A percentile compares a stretch with the other conserved stretches of the same genome.
Conservation (phyloP, 768 basidiomycete genomes). For the Xerocomellus chrysenteron region DNA sequence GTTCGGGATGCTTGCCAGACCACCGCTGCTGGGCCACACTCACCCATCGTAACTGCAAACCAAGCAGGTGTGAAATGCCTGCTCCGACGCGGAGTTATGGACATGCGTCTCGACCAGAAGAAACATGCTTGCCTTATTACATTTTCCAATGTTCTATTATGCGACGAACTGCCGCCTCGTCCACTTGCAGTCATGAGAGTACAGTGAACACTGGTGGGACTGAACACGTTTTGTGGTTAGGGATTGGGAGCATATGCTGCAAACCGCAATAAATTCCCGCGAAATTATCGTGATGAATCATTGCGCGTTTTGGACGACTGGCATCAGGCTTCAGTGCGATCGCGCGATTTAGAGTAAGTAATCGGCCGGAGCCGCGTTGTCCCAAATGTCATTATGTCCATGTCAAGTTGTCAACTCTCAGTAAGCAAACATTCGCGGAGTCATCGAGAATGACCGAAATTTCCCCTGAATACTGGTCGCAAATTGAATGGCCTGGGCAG, state of each 20-base stretch:
- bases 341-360: too few relatives aligned
- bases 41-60: slow-evolving; percentile 57
- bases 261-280: too few relatives aligned
- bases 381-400: too few relatives aligned
- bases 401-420: too few relatives aligned
- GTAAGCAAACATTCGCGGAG: not conserved
- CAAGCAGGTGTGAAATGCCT: slow-evolving; percentile 57
- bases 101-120: not conserved
- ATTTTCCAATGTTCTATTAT: slow-evolving; percentile 33
- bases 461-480: not conserved
- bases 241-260: not conserved
- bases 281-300: too few relatives aligned
- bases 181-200: not conserved
- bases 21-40: slow-evolving; percentile 7
- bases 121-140: slow-evolving; percentile 33
- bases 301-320: too few relatives aligned
- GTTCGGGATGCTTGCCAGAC: not conserved
- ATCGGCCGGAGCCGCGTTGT: too few relatives aligned
- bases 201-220: not conserved
- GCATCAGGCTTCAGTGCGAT: too few relatives aligned
- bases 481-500: not conserved
- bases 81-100: not conserved
- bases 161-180: not conserved
- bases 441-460: not conserved
- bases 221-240: not conserved